Evolutionary conservation across 495 filamentous ascomycete species (phyloP).

Genomic region (Xylaria nigripes): DNA sequence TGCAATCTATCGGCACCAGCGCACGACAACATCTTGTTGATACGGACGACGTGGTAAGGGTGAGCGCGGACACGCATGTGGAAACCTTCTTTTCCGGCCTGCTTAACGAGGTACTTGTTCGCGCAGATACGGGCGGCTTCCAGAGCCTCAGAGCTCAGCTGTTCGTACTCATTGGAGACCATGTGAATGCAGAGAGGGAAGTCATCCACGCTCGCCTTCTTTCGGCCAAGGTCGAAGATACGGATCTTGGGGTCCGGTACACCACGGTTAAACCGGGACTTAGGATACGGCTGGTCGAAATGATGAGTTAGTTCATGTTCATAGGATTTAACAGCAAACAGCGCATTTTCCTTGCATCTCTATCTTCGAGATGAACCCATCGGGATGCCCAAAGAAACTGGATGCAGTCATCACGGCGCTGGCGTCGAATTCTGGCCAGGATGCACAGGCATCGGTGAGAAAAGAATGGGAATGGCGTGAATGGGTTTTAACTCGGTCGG

Average conservation of each 20-base stretch:
- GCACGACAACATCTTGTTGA: constrained; percentile 99
- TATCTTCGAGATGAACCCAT: neutral
- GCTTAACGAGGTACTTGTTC: constrained; percentile 99
- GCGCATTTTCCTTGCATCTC: neutral
- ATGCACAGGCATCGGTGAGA: neutral
- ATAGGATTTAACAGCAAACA: neutral
- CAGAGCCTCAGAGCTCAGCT: constrained; percentile 96
- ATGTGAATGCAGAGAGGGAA: constrained; percentile 98
- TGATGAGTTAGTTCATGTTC: constrained; percentile 19
- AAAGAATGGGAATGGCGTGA: neutral
- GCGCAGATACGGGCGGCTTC: constrained; percentile 98
- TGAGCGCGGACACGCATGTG: constrained; percentile 96
- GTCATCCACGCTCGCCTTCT: constrained; percentile 96
- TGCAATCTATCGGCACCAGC: constrained; percentile 99
- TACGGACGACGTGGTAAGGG: constrained; percentile 98
- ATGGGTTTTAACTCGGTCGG: neutral
- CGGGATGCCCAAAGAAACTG: neutral
- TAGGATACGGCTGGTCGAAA: constrained; percentile 77
- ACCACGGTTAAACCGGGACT: constrained; percentile 99
- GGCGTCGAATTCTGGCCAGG: neutral
- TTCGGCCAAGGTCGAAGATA: constrained; percentile 99
- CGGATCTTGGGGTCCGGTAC: constrained; percentile 98
- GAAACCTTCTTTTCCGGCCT: constrained; percentile 97
- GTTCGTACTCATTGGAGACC: constrained; percentile 99
- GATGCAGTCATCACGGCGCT: neutral